Conservation (phyloP, 2,329 filamentous ascomycete species). For the Nothophaeocryptopus gaeumannii region DNA sequence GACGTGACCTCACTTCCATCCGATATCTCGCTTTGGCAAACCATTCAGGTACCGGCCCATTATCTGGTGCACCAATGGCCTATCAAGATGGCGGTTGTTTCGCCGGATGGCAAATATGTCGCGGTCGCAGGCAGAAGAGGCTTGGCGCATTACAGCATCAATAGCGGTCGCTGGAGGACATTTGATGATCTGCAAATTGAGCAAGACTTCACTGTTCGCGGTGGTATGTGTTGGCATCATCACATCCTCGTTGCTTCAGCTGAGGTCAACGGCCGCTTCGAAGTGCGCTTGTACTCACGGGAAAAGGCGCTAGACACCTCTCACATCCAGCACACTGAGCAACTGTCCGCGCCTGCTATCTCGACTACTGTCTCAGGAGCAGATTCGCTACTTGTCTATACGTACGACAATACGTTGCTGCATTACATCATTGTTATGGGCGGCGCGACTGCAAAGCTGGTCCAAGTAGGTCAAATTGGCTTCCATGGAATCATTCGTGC, state of each 20-base stretch:
- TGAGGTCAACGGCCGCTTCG: constrained; percentile 75
- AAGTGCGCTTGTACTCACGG: constrained; percentile 86
- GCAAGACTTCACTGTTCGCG: constrained; percentile 86
- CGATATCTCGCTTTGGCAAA: constrained; percentile 93
- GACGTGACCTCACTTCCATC: constrained; percentile 89
- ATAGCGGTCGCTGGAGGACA: constrained; percentile 92
- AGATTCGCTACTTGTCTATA: constrained; percentile 94
- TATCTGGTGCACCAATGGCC: constrained; percentile 95
- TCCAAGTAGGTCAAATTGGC: constrained; percentile 96
- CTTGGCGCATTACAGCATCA: constrained; percentile 91
- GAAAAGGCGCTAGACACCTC: constrained; percentile 74
- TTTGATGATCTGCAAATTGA: constrained; percentile 79
- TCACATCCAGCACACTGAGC: constrained; percentile 71
- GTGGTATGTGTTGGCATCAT: constrained; percentile 98
- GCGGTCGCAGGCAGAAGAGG: constrained; percentile 93
- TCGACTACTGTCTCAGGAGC: constrained; percentile 85
- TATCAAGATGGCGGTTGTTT: constrained; percentile 81
- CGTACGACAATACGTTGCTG: constrained; percentile 91
- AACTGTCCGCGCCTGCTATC: constrained; percentile 80
- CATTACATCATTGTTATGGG: constrained; percentile 84
- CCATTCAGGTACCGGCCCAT: constrained; percentile 74
- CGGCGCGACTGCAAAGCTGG: constrained; percentile 64
- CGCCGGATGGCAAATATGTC: constrained; percentile 87
- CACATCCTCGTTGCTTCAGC: constrained; percentile 91
- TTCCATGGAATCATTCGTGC: constrained; percentile 95